These are phyloP conservation scores for Trypanosoma cruzi DNA, from an alignment of 208 protist genomes.

Conservation along the genomic window DNA sequence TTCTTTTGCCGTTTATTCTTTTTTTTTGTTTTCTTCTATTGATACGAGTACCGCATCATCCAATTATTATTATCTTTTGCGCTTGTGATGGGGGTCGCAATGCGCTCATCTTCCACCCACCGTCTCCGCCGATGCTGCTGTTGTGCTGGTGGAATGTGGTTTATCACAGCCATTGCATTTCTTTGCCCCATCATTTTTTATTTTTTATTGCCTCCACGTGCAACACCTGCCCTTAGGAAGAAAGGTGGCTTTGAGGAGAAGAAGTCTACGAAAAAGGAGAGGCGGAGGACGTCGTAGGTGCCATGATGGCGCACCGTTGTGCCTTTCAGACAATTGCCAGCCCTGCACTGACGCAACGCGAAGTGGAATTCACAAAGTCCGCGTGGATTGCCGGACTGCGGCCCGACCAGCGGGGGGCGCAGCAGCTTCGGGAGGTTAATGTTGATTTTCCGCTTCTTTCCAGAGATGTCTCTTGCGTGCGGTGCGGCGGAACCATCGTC, in stretches of 20 bases:
- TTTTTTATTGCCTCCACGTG: neutral
- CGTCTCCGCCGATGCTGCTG: too few relatives aligned
- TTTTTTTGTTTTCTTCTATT: conserved; percentile 4
- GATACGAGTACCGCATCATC: neutral
- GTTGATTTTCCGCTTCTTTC: conserved; percentile 76
- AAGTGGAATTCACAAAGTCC: conserved; percentile 60
- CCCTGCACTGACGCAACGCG: conserved; percentile 52
- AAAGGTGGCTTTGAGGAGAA: neutral
- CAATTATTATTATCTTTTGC: too few relatives aligned
- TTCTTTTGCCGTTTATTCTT: neutral
- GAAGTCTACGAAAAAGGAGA: neutral
- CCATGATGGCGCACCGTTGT: conserved; percentile 5
- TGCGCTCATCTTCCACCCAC: too few relatives aligned
- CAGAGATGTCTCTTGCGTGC: conserved; percentile 79
- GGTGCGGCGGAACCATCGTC: conserved; percentile 89
- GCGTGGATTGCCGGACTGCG: conserved; percentile 76
- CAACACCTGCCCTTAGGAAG: neutral
- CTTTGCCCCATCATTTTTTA: neutral
- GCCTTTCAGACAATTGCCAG: conserved; percentile 18
- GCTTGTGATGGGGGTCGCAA: too few relatives aligned
- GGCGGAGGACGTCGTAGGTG: neutral
- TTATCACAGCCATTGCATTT: too few relatives aligned
- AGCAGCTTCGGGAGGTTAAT: conserved; percentile 70
- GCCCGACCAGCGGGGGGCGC: conserved; percentile 67
- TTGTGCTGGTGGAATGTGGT: neutral